Evolutionary conservation across 2,329 filamentous ascomycete genomes (phyloP).

Genomic region (Fusarium chaquense): DNA sequence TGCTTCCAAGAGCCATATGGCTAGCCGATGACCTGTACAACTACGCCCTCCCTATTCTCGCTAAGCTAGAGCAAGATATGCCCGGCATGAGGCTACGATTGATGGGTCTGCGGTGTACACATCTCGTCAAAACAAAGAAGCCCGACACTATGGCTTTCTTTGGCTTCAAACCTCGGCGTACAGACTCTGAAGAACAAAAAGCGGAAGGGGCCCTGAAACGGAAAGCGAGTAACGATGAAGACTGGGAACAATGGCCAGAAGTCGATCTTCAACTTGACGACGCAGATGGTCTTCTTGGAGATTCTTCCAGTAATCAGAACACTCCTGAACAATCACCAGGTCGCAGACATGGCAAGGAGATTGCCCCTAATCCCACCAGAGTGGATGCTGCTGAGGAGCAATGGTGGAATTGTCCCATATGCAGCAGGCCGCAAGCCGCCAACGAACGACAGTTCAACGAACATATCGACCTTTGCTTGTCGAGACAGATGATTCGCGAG

Average conservation of each 20-base stretch:
- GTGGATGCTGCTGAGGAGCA: slow-evolving; percentile 56
- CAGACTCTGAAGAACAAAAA: slow-evolving; percentile 35
- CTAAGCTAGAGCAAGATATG: slow-evolving; percentile 85
- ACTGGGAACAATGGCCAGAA: slow-evolving; percentile 77
- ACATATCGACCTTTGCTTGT: slow-evolving; percentile 93
- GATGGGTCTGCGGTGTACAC: slow-evolving; percentile 89
- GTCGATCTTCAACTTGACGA: slow-evolving; percentile 63
- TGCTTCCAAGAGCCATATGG: slow-evolving; percentile 77
- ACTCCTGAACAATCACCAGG: slow-evolving; percentile 14
- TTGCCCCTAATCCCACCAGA: slow-evolving; percentile 60
- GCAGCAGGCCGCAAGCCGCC: slow-evolving; percentile 77
- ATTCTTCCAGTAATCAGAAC: slow-evolving; percentile 21
- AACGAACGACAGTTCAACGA: slow-evolving; percentile 86
- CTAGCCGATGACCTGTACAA: slow-evolving; percentile 86
- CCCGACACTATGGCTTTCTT: slow-evolving; percentile 83
- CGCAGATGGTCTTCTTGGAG: slow-evolving; percentile 28
- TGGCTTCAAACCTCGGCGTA: slow-evolving; percentile 63
- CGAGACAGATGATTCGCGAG: slow-evolving; percentile 85
- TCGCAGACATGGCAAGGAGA: slow-evolving; percentile 63
- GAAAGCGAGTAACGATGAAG: slow-evolving; percentile 51
- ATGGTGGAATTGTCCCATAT: slow-evolving; percentile 90
- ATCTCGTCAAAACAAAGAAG: slow-evolving; percentile 88
- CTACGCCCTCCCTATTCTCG: slow-evolving; percentile 83
- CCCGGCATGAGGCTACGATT: slow-evolving; percentile 83
- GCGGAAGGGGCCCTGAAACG: slow-evolving; percentile 48